Conservation (phyloP, 1,139 yeast species). For the Pichia sp. region DNA sequence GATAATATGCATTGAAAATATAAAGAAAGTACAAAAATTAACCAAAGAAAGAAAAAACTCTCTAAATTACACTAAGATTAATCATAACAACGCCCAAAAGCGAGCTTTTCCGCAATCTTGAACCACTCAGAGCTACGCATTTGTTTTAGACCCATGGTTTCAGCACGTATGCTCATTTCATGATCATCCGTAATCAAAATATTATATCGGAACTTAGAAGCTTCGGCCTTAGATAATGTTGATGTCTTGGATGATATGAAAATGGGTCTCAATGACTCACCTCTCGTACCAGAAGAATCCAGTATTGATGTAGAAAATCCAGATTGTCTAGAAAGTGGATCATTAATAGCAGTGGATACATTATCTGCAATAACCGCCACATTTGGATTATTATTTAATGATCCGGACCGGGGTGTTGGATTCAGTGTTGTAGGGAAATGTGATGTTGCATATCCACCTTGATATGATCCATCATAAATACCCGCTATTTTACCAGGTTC, state of each 20-base stretch:
- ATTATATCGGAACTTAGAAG: constrained; percentile 47
- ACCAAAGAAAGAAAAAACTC: not conserved
- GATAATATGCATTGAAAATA: no score
- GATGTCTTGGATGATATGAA: constrained; percentile 12
- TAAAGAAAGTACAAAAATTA: not conserved
- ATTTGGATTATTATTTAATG: not conserved
- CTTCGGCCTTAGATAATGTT: constrained; percentile 26
- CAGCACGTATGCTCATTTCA: constrained; percentile 62
- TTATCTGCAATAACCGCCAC: not conserved
- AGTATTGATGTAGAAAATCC: not conserved
- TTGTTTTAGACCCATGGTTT: constrained; percentile 50
- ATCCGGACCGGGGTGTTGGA: not conserved
- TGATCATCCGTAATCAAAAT: constrained; percentile 67
- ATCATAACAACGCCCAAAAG: constrained; percentile 28
- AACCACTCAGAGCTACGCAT: constrained; percentile 57
- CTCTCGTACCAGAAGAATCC: constrained; percentile 9
- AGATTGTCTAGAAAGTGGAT: not conserved
- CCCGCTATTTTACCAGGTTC: constrained; percentile 13
- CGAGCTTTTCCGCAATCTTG: constrained; percentile 40
- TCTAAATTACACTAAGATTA: constrained; percentile 3
- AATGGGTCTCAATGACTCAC: constrained; percentile 10
- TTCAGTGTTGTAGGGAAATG: constrained; percentile 10
- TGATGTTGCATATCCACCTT: constrained; percentile 12
- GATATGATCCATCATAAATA: constrained; percentile 16
- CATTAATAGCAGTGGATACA: not conserved